Evolutionary conservation across 2,329 filamentous ascomycete species (phyloP).

Genomic region (Pestalotiopsis sp.): DNA sequence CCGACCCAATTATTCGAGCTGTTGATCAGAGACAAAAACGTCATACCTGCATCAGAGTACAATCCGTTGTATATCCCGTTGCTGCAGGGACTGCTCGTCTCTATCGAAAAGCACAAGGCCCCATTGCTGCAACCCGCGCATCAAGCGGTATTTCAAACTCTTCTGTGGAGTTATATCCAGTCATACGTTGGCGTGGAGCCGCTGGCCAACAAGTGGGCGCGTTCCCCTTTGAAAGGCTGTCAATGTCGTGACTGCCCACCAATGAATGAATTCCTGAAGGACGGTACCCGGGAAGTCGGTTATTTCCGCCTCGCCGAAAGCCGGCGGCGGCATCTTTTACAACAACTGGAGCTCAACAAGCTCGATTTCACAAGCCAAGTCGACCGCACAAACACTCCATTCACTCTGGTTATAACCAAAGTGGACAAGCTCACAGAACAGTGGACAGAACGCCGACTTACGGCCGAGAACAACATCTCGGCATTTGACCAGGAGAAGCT

Average conservation of each 20-base stretch:
- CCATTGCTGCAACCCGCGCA: not conserved
- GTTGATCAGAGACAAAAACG: not conserved
- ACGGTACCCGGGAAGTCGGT: not conserved
- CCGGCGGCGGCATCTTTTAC: not conserved
- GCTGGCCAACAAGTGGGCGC: not conserved
- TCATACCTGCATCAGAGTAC: not conserved
- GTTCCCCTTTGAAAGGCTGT: not conserved
- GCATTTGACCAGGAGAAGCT: constrained; percentile 22
- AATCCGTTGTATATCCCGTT: not conserved
- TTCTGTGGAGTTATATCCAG: not conserved
- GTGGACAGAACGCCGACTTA: constrained; percentile 14
- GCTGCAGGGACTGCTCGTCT: not conserved
- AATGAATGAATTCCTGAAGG: not conserved
- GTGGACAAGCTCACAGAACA: not conserved
- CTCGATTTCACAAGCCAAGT: not conserved
- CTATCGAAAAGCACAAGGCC: not conserved
- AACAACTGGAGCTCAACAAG: not conserved
- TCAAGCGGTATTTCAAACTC: not conserved
- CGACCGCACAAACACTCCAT: not conserved
- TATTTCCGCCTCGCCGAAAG: not conserved
- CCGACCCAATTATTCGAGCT: not conserved
- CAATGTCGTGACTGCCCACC: not conserved
- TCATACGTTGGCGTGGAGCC: not conserved
- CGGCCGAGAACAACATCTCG: constrained; percentile 15
- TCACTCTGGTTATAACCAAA: not conserved